Evolutionary conservation across 2,329 filamentous ascomycete genomes (phyloP), one percentile per base, ranked within the genome.

Genomic region (Hypoxylon rubiginosum): DNA sequence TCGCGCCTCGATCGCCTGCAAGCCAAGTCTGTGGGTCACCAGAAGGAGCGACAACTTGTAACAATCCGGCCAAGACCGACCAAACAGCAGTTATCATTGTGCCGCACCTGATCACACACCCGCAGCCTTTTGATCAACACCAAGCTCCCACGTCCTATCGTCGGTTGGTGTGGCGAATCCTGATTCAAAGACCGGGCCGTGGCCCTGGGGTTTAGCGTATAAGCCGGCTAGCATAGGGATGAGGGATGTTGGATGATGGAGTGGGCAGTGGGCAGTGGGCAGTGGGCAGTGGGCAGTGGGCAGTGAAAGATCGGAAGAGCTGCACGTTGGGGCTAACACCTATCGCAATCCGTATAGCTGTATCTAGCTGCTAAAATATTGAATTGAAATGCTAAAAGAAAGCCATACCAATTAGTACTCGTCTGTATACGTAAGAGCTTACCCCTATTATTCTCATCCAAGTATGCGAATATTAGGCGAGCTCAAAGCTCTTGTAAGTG

Each of bases 1-100:
- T 64, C 24, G 6, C 13, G 7, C 24, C 26, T 50, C 26, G 46
- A 67, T 62, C 57, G 11, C 30, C 49, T 69, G 64, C 64, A 69
- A 52, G 60, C 60, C 58, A 69, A 69, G 67, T 55, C 50, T 69
- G 66, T 69, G 19, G 45, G 66, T 58, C 50, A 60, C 63, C 61
- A 58, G 63, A 69, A 62, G 54, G 41, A 64, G 67, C 45, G 39
- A 11, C n/a, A 9, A 8, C 39, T 43, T 11, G 39, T 1, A 24
- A 64, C 41, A 58, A 53, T 36, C 50, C 64, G 67, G 67, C 45
- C 49, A 58, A 59, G 54, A 39, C 67, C 64, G 67, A 52, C 67
- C 67, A 69, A 69, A 69, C 64, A 69, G 61, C 64, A 69, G 51
- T 54, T 61, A 66, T 66, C 62, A 56, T 65, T 8, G 28, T 63